Conservation (phyloP, 352 stramenopile species). For the Globisporangium splendens region DNA sequence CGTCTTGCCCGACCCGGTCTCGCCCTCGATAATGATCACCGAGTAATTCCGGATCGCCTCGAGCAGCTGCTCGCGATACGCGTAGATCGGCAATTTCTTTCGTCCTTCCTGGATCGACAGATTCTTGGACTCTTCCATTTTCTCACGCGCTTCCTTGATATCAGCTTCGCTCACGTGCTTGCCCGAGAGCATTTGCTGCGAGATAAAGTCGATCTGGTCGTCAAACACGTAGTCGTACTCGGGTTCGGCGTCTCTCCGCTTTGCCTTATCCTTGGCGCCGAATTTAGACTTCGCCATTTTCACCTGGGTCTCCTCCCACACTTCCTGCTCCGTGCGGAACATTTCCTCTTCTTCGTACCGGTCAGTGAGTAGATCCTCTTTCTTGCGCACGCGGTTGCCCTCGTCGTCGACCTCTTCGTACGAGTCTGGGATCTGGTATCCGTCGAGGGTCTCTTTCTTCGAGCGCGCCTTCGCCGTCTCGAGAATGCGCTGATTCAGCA, state of each 20-base stretch:
- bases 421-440: constrained; percentile 95
- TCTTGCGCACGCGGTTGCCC: constrained; percentile 85
- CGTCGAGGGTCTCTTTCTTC: constrained; percentile 61
- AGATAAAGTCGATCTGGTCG: constrained; percentile 99
- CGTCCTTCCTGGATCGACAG: constrained; percentile 94
- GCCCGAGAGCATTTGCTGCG: constrained; percentile 82
- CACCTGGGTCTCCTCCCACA: constrained; percentile 98
- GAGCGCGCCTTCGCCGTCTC: constrained; percentile 69
- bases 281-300: constrained; percentile 76
- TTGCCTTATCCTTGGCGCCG: constrained; percentile 66
- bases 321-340: constrained; percentile 96
- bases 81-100: constrained; percentile 96
- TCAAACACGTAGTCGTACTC: constrained; percentile 98
- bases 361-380: constrained; percentile 91
- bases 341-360: constrained; percentile 92
- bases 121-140: constrained; percentile 81
- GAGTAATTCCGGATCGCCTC: constrained; percentile 95
- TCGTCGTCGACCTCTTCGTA: constrained; percentile 93
- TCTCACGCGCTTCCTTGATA: constrained; percentile 58
- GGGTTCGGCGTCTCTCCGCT: constrained; percentile 43
- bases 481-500: constrained; percentile 89
- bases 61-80: constrained; percentile 97
- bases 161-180: constrained; percentile 84
- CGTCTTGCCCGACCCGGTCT: constrained; percentile 97
- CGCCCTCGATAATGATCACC: constrained; percentile 84